Evolutionary conservation across 2,329 filamentous ascomycete genomes (phyloP), one percentile per base, ranked within the genome.

Genomic region (Pseudodiploospora longispora): DNA sequence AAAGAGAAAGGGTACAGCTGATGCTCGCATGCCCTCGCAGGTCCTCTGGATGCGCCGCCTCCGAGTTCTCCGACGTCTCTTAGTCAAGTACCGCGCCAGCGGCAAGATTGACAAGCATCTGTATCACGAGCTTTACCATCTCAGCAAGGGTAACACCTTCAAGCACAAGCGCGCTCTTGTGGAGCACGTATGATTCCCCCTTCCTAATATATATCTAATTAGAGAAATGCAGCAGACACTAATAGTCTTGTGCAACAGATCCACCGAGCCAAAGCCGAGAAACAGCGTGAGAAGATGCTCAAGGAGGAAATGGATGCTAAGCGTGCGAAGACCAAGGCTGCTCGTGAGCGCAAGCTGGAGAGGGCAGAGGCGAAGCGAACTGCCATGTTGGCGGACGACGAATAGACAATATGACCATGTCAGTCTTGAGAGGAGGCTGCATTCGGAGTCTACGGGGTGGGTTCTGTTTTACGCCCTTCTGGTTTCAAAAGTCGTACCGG

Each of bases 31-130:
- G 93, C 91, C 91, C 68, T 85, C 83, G 74, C 89, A 96, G 79
- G 80, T 98, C 63, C 81, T 97, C 66, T 98, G 93, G 93, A 98
- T 98, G 93, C 90, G 94, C 76, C 91, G 93, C 70, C 90, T 94
- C 70, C 89, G 94, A 77, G 91, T 98, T 71, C 90, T 98, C 76
- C 91, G 93, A 71, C 93, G 93, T 71, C 87, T 98, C 52, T 81
- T 98, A 61, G 93, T 96, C 80, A 97, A 97, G 83, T 98, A 98
- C 83, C 93, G 93, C 75, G 91, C 91, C 73, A 87, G 86, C 67
- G 94, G 94, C 75, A 98, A 98, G 87, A 98, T 98, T 72, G 93
- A 98, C 80, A 98, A 98, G 85, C 93, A 98, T 82, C 89, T 98
- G 53, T 98, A 98, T 84, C 93, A 98, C 83, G 90, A 97, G 80